These are phyloP conservation scores for Phylloboletellus chloephorus DNA, from an alignment of 1,284 basidiomycete species.

Conservation along the genomic window DNA sequence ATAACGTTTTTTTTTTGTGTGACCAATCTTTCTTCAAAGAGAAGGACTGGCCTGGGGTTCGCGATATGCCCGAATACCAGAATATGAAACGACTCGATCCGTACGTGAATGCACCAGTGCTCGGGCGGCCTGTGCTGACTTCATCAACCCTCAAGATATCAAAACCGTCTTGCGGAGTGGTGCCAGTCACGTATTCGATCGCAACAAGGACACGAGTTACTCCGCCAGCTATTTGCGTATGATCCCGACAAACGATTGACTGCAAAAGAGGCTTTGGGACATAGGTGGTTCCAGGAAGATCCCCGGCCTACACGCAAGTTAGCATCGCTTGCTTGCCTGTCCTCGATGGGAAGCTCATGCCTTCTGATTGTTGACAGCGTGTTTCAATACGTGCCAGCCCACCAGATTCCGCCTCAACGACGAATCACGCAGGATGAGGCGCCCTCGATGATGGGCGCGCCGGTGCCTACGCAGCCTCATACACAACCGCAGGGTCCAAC, in stretches of 20 bases:
- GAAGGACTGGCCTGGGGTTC: slow-evolving; percentile 84
- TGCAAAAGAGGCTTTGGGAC: slow-evolving; percentile 74
- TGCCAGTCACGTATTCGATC: slow-evolving; percentile 62
- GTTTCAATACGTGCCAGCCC: slow-evolving; percentile 48
- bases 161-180: slow-evolving; percentile 73
- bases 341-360: slow-evolving; percentile 7
- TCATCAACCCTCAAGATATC: slow-evolving; percentile 42
- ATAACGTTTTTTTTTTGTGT: background rate
- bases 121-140: slow-evolving; percentile 2
- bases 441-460: slow-evolving; percentile 67
- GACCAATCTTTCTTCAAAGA: slow-evolving; percentile 38
- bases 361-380: slow-evolving; percentile 39
- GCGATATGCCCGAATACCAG: slow-evolving; percentile 82
- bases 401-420: slow-evolving; percentile 66
- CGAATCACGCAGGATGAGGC: slow-evolving; percentile 76
- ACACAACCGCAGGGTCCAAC: slow-evolving; percentile 35
- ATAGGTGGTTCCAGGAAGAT: slow-evolving; percentile 79
- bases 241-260: slow-evolving; percentile 86
- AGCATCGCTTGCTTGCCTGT: slow-evolving; percentile 19
- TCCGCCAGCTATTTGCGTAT: slow-evolving; percentile 82
- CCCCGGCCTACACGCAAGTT: slow-evolving; percentile 72
- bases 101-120: slow-evolving; percentile 38
- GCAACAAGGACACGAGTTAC: slow-evolving; percentile 72
- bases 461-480: slow-evolving; percentile 38
- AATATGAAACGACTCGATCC: slow-evolving; percentile 78